Percentiles rank a stretch among this genome's conserved stretches.
Conservation (phyloP, 2,329 filamentous ascomycete genomes). For the Talaromyces sp. region DNA sequence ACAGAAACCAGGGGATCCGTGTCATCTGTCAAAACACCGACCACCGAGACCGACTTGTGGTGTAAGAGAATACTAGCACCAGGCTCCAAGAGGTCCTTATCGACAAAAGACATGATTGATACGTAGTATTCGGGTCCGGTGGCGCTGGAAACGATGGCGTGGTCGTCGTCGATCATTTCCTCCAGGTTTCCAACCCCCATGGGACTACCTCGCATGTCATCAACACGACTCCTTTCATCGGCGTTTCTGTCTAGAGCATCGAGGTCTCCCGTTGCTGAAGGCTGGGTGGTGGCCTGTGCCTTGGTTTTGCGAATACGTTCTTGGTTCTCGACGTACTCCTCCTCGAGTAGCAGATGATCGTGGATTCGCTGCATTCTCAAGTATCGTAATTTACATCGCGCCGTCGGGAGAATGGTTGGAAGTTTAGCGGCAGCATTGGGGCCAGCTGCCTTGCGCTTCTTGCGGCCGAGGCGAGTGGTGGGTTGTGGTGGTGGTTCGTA, state of each 20-base stretch:
- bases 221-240: conserved; percentile 88
- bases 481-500: conserved; percentile 97
- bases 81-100: conserved; percentile 95
- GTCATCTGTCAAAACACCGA: conserved; percentile 94
- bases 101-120: conserved; percentile 99
- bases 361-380: conserved; percentile 98
- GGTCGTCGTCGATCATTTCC: conserved; percentile 98
- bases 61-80: conserved; percentile 93
- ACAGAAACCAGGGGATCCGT: conserved; percentile 92
- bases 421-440: conserved; percentile 94
- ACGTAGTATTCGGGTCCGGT: conserved; percentile 99
- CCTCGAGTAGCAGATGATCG: conserved; percentile 92
- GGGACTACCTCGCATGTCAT: conserved; percentile 96
- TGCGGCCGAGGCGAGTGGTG: conserved; percentile 92
- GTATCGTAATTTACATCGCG: conserved; percentile 94
- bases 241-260: conserved; percentile 84
- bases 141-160: conserved; percentile 95
- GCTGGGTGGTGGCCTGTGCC: conserved; percentile 59
- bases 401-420: conserved; percentile 88
- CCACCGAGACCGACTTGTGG: conserved; percentile 96
- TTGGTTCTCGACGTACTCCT: conserved; percentile 99
- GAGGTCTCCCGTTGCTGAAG: conserved; percentile 58
- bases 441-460: conserved; percentile 95
- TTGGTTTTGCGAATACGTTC: conserved; percentile 92
- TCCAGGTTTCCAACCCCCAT: conserved; percentile 98